A percentile compares a stretch with the other conserved stretches of the same genome.
phyloP scores from a whole-genome alignment of 495 filamentous ascomycete species.

The Aspergillus affinis region DNA sequence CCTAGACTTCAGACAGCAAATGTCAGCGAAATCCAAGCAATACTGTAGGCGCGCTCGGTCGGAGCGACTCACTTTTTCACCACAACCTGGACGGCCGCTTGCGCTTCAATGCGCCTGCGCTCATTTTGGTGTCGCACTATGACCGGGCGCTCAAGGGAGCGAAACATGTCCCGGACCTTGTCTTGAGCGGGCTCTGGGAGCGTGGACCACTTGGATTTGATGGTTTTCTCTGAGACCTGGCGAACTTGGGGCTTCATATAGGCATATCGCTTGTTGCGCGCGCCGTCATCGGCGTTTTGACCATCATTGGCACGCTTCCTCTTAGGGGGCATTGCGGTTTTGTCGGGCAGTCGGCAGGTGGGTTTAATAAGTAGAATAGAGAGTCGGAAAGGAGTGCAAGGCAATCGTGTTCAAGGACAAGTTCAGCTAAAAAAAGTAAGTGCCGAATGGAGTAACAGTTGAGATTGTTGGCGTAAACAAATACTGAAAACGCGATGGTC shows the following conservation, averaged over 20 bases:
- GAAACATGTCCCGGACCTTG: constrained; percentile 53
- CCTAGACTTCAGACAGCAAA: constrained; percentile 34
- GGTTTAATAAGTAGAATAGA: neutral
- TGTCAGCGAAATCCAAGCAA: neutral
- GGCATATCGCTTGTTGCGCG: constrained; percentile 37
- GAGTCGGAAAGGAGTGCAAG: neutral
- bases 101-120: constrained; percentile 54
- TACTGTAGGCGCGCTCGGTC: neutral
- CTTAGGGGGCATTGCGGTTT: constrained; percentile 34
- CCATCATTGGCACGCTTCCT: constrained; percentile 32
- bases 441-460: neutral
- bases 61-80: constrained; percentile 42
- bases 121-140: constrained; percentile 55
- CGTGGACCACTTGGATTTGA: constrained; percentile 59
- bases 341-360: neutral
- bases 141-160: constrained; percentile 54
- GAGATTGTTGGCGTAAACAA: neutral
- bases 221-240: constrained; percentile 54
- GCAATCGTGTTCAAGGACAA: neutral
- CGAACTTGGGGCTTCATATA: constrained; percentile 51
- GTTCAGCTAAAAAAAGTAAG: neutral
- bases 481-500: constrained; percentile 5
- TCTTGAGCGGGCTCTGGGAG: constrained; percentile 51
- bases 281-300: constrained; percentile 23
- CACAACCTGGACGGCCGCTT: constrained; percentile 49